Evolutionary conservation across 192 early-diverging fungal species (phyloP).

Genomic region (Geranomyces variabilis): DNA sequence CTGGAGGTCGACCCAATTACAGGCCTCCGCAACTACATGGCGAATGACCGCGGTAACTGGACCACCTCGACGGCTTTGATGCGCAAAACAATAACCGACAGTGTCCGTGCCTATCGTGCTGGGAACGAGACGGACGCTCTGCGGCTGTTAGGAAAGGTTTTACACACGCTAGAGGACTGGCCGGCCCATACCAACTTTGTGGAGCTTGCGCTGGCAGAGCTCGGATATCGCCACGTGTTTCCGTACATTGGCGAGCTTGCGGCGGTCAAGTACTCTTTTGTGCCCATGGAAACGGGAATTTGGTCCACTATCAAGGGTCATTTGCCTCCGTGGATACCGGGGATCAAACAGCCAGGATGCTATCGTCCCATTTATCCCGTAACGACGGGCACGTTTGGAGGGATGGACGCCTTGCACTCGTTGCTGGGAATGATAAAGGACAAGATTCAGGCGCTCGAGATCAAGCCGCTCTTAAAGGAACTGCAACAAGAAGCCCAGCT

Average conservation of each 20-base stretch:
- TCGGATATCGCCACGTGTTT: constrained; percentile 17
- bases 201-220: constrained; percentile 10
- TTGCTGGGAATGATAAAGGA: constrained; percentile 11
- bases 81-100: background rate
- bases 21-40: constrained; percentile 19
- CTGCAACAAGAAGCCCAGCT: background rate
- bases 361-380: constrained; percentile 26
- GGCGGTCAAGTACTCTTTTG: constrained; percentile 4
- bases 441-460: background rate
- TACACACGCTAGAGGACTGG: constrained; percentile 24
- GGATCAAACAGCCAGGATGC: background rate
- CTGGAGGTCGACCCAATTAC: constrained; percentile 8
- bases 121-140: constrained; percentile 7
- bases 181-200: constrained; percentile 22
- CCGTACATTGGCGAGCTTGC: constrained; percentile 11
- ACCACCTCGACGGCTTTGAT: constrained; percentile 10
- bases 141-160: constrained; percentile 7
- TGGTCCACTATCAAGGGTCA: constrained; percentile 4
- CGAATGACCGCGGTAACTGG: constrained; percentile 19
- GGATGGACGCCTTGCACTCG: constrained; percentile 6
- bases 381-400: constrained; percentile 24
- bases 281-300: background rate
- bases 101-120: background rate
- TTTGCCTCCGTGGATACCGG: background rate
- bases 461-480: background rate